Evolutionary conservation across 2,329 filamentous ascomycete species (phyloP).

Genomic region (Fusarium brevicatenulatum): DNA sequence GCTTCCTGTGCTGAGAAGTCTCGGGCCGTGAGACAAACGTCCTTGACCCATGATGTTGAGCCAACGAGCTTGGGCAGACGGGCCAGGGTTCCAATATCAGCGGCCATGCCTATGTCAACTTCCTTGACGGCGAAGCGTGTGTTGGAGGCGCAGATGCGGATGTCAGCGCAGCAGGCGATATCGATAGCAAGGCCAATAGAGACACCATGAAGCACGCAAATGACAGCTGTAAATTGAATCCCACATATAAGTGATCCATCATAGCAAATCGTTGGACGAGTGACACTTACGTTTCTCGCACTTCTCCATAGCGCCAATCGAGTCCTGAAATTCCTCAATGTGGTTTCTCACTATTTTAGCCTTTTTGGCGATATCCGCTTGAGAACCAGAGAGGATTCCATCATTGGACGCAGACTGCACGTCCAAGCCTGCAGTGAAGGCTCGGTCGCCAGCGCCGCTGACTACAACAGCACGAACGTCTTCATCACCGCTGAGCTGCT

Average conservation of each 20-base stretch:
- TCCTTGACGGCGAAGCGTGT: constrained; percentile 79
- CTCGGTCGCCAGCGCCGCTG: constrained; percentile 81
- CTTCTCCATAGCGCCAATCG: constrained; percentile 78
- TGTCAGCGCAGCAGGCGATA: constrained; percentile 74
- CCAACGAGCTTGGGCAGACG: constrained; percentile 79
- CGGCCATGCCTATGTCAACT: constrained; percentile 83
- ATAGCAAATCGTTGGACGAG: background rate
- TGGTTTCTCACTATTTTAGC: constrained; percentile 71
- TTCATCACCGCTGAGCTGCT: constrained; percentile 74
- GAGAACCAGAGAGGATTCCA: constrained; percentile 53
- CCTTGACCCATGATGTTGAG: constrained; percentile 80
- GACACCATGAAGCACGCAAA: constrained; percentile 83
- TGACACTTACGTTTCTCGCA: constrained; percentile 82
- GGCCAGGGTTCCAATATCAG: constrained; percentile 80
- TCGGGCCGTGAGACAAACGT: constrained; percentile 77
- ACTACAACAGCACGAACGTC: constrained; percentile 81
- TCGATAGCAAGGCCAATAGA: constrained; percentile 83
- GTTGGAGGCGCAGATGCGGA: constrained; percentile 71
- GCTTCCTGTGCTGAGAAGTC: constrained; percentile 77
- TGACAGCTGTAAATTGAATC: constrained; percentile 67
- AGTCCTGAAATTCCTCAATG: constrained; percentile 83
- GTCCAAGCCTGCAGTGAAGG: constrained; percentile 89
- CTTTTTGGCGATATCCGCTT: constrained; percentile 70
- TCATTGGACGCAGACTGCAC: constrained; percentile 74
- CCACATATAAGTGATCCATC: constrained; percentile 24